Evolutionary conservation across 2,329 filamentous ascomycete genomes (phyloP).

Genomic region (Eutypa lata): DNA sequence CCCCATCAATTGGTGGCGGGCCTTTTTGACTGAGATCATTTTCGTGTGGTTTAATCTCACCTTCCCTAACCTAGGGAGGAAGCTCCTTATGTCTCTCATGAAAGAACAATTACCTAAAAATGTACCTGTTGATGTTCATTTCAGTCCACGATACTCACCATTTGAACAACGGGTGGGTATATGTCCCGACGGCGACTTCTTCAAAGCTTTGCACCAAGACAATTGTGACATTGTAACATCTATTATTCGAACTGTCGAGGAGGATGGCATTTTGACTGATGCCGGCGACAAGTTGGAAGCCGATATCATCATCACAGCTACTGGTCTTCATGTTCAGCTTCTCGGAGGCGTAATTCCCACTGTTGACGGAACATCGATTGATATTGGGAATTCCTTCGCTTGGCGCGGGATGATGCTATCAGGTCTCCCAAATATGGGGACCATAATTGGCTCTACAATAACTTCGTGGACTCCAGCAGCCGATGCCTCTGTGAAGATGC

Average conservation of each 20-base stretch:
- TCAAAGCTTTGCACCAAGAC: slow-evolving; percentile 33
- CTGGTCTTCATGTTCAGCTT: slow-evolving; percentile 56
- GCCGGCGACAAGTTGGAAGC: slow-evolving; percentile 44
- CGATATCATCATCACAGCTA: slow-evolving; percentile 64
- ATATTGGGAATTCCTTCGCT: slow-evolving; percentile 40
- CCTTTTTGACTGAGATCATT: slow-evolving; percentile 32
- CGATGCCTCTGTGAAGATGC: background rate
- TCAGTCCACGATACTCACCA: slow-evolving; percentile 51
- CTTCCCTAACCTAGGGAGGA: slow-evolving; percentile 44
- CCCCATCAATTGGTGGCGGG: slow-evolving; percentile 44
- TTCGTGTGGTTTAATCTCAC: slow-evolving; percentile 42
- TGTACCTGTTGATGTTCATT: slow-evolving; percentile 49
- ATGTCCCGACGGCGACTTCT: slow-evolving; percentile 44
- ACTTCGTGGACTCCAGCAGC: background rate
- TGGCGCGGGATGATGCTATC: slow-evolving; percentile 44
- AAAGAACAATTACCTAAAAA: slow-evolving; percentile 43
- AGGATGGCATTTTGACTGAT: slow-evolving; percentile 38
- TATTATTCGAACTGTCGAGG: slow-evolving; percentile 40
- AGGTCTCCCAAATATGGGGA: background rate
- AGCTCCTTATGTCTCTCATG: slow-evolving; percentile 40
- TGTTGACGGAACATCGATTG: slow-evolving; percentile 46
- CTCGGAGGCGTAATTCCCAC: slow-evolving; percentile 47
- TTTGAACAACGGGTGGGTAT: slow-evolving; percentile 70
- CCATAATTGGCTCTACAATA: background rate
- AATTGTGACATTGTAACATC: slow-evolving; percentile 43